These are phyloP conservation scores for Erodium trifolium DNA, from an alignment of 441 rosid species.

Conservation along the genomic window DNA sequence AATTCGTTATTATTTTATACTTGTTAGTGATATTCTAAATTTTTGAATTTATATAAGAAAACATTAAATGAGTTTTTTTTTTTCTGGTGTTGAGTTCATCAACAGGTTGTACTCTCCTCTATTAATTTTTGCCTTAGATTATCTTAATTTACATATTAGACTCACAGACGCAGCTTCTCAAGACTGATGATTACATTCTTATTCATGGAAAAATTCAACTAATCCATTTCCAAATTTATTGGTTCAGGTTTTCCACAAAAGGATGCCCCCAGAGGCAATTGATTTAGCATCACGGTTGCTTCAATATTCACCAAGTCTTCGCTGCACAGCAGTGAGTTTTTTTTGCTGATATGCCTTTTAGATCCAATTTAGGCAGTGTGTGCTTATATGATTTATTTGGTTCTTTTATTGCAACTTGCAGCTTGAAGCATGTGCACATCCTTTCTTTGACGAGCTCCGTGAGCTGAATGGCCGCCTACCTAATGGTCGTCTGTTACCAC, in stretches of 20 bases:
- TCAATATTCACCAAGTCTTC: slow-evolving; percentile 63
- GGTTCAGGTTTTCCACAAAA: slow-evolving; percentile 50
- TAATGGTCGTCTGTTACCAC: slow-evolving; percentile 53
- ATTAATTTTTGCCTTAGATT: too few relatives aligned
- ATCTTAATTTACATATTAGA: too few relatives aligned
- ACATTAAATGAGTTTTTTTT: background rate
- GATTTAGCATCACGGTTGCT: slow-evolving; percentile 66
- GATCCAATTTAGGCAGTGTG: background rate
- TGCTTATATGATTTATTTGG: background rate
- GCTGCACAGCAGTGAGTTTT: slow-evolving; percentile 54
- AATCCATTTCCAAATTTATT: background rate
- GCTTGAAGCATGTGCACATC: slow-evolving; percentile 70
- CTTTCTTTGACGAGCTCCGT: slow-evolving; percentile 65
- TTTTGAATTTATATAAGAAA: background rate
- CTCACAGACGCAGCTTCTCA: too few relatives aligned
- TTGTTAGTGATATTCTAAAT: background rate
- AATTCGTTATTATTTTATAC: background rate
- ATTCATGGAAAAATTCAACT: too few relatives aligned
- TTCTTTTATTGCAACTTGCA: slow-evolving; percentile 34
- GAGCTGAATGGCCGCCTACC: slow-evolving; percentile 57
- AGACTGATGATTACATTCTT: background rate
- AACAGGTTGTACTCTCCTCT: background rate
- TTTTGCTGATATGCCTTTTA: background rate
- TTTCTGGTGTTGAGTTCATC: background rate
- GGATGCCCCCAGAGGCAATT: slow-evolving; percentile 75